Base-by-base conservation (phyloP, 108 stramenopile genomes). In the Fragilariopsis cylindrus region DNA sequence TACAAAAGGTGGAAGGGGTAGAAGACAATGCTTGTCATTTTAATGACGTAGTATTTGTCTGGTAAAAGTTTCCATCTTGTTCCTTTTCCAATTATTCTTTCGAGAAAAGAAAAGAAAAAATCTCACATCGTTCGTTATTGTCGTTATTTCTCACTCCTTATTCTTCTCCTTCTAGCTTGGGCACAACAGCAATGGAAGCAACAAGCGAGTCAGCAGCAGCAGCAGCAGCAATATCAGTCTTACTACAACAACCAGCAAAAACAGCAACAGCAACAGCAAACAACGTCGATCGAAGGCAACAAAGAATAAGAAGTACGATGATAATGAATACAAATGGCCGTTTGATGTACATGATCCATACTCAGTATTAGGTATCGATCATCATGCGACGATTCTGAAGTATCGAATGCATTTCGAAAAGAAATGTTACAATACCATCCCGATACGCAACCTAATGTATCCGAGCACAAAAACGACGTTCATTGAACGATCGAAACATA, bases 381-480 rank as follows among this genome's bases (percentile, higher is more conserved):
- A 85, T 50, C 77, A 73, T 60, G 85, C 88, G n/a, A 85, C 3
- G 87, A 89, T 47, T 69, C 76, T 42, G 86, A 94, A 67, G 87
- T 91, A 39, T 88, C 89, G 4, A 85, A 86, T 56, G 92, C 92
- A 4, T 93, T 91, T 81, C 87, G 92, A 39, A 78, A 81, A 70
- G 86, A 90, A 76, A 93, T 93, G 92, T 62, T 93, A 48, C 85
- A 90, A 65, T 78, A 90, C 70, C 92, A 93, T 65, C 92, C 92
- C 7, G 92, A 91, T 45, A 69, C 72, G n/a, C 87, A 85, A 70
- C 71, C 85, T 48, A 80, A 84, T 48, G 85, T 84, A 8, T 71
- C 85, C 7, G 90, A 91, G 79, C 86, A 15, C 85, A 89, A 50
- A 91, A 89, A 65, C 72, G 49, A 69, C 84, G 86, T 58, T 82